These are phyloP conservation scores for Fraxinus greggii DNA, from an alignment of 305 asterid species.

Conservation along the genomic window DNA sequence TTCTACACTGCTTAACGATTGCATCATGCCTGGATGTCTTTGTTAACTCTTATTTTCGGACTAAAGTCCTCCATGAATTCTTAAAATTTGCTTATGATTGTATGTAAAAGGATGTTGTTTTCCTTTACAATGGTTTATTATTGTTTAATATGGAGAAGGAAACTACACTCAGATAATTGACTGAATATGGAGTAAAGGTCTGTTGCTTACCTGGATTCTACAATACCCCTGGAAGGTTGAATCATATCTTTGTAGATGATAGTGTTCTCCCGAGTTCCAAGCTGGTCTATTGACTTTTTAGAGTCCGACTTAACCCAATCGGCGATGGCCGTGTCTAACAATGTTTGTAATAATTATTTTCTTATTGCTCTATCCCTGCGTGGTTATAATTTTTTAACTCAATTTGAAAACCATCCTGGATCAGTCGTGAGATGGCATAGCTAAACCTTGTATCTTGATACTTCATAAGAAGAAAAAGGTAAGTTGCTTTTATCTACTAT, in stretches of 20 bases:
- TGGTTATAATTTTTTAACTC: background rate
- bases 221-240: background rate
- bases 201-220: background rate
- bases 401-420: background rate
- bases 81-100: background rate
- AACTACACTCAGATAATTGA: background rate
- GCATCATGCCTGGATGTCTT: background rate
- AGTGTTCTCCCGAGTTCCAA: background rate
- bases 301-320: background rate
- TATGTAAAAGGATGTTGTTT: background rate
- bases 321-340: background rate
- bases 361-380: background rate
- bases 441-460: background rate
- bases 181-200: background rate
- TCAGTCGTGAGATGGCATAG: background rate
- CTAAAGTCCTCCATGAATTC: background rate
- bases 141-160: background rate
- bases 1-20: background rate
- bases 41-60: background rate
- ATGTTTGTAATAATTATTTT: background rate
- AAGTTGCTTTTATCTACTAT: background rate
- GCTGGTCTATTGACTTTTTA: background rate
- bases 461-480: background rate
- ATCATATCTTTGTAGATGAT: background rate
- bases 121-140: background rate